Evolutionary conservation across 129 eudicot species (phyloP), one percentile per base, ranked within the genome.

Genomic region (Saussurea involucrata): DNA sequence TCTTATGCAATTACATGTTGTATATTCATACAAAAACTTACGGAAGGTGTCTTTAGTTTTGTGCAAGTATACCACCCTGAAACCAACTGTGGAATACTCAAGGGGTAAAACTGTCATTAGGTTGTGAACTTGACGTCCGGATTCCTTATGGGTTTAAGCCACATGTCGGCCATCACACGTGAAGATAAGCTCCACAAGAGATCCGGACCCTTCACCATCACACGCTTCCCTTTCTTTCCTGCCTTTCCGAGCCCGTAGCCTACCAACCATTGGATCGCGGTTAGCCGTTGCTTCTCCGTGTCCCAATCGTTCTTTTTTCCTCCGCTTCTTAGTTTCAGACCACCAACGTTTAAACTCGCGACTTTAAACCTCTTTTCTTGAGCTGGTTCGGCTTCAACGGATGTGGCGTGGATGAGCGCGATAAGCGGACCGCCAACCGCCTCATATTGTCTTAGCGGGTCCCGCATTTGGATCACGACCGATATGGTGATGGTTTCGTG

Each of bases 221-320:
- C 75, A 0, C 85, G 83, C 72, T 81, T 92, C 60, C 89, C 92
- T 75, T 83, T 91, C 69, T 86, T 95, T n/a, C 84, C 88, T 0
- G 83, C 90, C 76, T 88, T 91, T 60, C 87, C 96, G 36, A 95
- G 81, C 27, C 97, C 97, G 44, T 89, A 74, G 31, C 83, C 92
- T n/a, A 95, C 83, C 80, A 95, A 86, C 99, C 99, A 95, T 34
- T 95, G 97, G 74, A 95, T 80, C 28, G 97, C 93, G 2, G 97
- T 95, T 24, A 95, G 83, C 80, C 89, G 84, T 80, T 89, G 96
- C 87, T 92, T 95, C 87, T 95, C 92, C 1, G 88, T 68, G 77
- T 95, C 98, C 97, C 97, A 95, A 28, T 70, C 82, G 67, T 80
- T 91, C 84, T 76, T 89, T 29, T 82, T 90, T 9, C 75, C 88